phyloP scores from a whole-genome alignment of 305 asterid species.

The Solanum hybrid region DNA sequence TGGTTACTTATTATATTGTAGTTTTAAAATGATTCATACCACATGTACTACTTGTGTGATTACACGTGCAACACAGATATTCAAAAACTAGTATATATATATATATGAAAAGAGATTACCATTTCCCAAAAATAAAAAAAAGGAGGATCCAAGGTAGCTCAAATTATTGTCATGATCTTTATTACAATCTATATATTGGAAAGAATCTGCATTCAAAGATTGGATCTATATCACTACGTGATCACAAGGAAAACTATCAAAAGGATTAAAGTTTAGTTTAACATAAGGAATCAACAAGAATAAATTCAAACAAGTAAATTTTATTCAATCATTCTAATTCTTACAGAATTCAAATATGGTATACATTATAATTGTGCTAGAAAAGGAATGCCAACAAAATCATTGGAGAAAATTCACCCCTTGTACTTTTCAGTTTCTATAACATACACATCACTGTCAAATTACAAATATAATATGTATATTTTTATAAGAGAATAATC shows the following conservation, averaged over 20 bases:
- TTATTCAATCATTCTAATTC: background rate
- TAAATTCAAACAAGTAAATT: background rate
- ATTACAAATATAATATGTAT: too few relatives aligned
- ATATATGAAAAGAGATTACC: too few relatives aligned
- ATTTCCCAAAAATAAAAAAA: too few relatives aligned
- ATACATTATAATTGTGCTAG: background rate
- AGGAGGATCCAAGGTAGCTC: background rate
- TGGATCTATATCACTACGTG: background rate
- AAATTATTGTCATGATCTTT: background rate
- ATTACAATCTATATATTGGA: background rate
- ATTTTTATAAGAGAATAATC: background rate
- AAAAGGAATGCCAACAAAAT: background rate
- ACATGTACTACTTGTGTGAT: background rate
- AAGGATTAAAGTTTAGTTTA: background rate
- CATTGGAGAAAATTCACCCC: background rate
- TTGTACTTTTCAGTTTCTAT: background rate
- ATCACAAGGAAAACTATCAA: background rate
- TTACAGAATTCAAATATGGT: background rate
- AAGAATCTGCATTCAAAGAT: background rate
- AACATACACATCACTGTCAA: background rate
- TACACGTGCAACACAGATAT: too few relatives aligned
- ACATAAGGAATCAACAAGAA: background rate
- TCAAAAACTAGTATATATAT: too few relatives aligned
- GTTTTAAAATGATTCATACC: background rate
- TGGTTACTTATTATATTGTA: background rate